phyloP scores from a whole-genome alignment of 768 basidiomycete species.

The Sutorius australiensis region DNA sequence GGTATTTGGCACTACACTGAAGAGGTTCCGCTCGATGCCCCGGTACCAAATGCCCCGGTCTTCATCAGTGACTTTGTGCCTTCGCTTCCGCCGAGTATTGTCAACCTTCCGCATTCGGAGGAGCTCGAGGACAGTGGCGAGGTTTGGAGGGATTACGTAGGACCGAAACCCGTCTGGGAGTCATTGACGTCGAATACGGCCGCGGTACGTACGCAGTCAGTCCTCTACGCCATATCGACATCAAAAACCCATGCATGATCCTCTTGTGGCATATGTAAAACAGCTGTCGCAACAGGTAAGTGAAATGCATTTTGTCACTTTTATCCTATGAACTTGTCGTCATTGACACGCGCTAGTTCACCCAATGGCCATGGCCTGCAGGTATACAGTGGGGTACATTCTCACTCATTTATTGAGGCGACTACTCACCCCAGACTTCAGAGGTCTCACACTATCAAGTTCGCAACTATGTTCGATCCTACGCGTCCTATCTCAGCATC shows the following conservation, averaged over 20 bases:
- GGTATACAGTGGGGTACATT: constrained; percentile 13
- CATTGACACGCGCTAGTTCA: background rate
- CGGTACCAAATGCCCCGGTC: constrained; percentile 6
- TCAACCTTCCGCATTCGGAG: constrained; percentile 8
- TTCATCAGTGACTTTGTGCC: constrained; percentile 10
- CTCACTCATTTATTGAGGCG: background rate
- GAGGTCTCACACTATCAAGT: constrained; percentile 35
- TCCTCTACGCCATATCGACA: background rate
- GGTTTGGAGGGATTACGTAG: constrained; percentile 4
- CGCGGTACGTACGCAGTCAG: constrained; percentile 5
- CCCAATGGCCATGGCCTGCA: constrained; percentile 16
- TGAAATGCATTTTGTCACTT: background rate
- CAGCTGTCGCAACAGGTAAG: constrained; percentile 5
- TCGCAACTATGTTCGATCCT: constrained; percentile 29
- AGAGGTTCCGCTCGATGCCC: constrained; percentile 9
- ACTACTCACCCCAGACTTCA: background rate
- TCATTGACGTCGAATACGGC: constrained; percentile 9
- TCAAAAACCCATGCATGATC: background rate
- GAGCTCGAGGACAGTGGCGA: constrained; percentile 9
- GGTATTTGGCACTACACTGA: constrained; percentile 19
- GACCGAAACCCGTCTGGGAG: constrained; percentile 14
- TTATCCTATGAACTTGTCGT: background rate
- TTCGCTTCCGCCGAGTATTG: constrained; percentile 4
- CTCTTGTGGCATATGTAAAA: background rate
- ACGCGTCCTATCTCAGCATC: constrained; percentile 10